Percentiles rank a stretch among this genome's conserved stretches.
phyloP scores from a whole-genome alignment of 805 yeast species.

The Dipodascopsis tothii region DNA sequence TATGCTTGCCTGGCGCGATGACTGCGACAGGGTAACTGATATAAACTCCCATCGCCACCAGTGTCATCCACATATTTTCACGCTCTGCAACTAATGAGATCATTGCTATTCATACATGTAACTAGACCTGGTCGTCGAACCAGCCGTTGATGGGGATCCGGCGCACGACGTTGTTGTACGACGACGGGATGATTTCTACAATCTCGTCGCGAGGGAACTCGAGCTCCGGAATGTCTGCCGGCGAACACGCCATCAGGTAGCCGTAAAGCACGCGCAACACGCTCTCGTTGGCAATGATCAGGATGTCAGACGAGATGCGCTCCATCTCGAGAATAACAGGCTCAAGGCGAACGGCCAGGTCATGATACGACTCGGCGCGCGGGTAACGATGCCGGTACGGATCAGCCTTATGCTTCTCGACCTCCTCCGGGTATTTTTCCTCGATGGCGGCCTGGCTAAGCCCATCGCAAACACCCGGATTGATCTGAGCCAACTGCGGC shows the following conservation, averaged over 20 bases:
- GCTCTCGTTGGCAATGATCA: constrained; percentile 89
- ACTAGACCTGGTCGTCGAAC: too few species aligned
- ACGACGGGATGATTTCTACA: constrained; percentile 79
- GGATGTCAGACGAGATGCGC: constrained; percentile 67
- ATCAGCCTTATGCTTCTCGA: constrained; percentile 54
- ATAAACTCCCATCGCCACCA: too few species aligned
- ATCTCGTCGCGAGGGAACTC: constrained; percentile 74
- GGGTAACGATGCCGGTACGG: constrained; percentile 92
- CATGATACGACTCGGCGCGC: constrained; percentile 92
- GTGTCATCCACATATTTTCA: too few species aligned
- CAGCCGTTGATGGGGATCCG: constrained; percentile 32
- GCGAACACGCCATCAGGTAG: constrained; percentile 85
- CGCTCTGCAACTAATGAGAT: too few species aligned
- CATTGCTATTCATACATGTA: too few species aligned
- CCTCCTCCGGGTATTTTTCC: constrained; percentile 60
- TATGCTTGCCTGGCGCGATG: too few species aligned
- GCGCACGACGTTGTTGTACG: constrained; percentile 66
- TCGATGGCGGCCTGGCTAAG: constrained; percentile 54
- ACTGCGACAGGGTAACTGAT: too few species aligned
- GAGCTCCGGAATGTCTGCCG: constrained; percentile 74
- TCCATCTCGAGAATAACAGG: constrained; percentile 91
- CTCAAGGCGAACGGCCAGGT: constrained; percentile 87
- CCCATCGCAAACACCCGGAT: constrained; percentile 81
- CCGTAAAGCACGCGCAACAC: constrained; percentile 86
- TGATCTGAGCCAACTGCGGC: constrained; percentile 75